phyloP scores from a whole-genome alignment of 176 grass and related monocot species.

The Eleusine coracana region DNA sequence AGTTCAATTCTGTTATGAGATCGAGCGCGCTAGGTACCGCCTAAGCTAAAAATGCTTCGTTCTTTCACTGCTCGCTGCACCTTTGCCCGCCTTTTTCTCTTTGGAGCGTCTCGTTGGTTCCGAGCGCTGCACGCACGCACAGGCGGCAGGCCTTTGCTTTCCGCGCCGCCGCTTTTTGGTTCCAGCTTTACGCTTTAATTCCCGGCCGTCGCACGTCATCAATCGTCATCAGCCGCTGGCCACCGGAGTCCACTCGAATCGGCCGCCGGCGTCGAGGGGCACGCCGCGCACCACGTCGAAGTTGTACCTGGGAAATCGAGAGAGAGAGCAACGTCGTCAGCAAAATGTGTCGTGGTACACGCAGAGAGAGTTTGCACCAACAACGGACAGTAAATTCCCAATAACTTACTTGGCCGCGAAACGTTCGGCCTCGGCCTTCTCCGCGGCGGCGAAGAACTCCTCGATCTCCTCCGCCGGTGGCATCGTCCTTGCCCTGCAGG shows the following conservation, averaged over 20 bases:
- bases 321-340: not conserved
- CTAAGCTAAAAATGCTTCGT: slow-evolving; percentile 24
- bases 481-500: slow-evolving; percentile 13
- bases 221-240: slow-evolving; percentile 8
- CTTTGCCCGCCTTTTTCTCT: not conserved
- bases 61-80: not conserved
- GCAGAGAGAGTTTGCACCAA: not conserved
- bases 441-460: slow-evolving; percentile 61
- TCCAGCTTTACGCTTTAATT: not conserved
- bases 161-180: not conserved
- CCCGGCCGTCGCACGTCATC: not conserved
- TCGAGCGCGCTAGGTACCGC: not conserved
- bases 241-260: slow-evolving; percentile 64
- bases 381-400: not conserved
- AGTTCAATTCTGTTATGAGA: not conserved
- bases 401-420: slow-evolving; percentile 64
- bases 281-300: slow-evolving; percentile 63
- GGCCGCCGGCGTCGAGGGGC: slow-evolving; percentile 62
- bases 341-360: not conserved
- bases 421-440: slow-evolving; percentile 57
- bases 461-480: slow-evolving; percentile 66
- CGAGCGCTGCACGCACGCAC: not conserved
- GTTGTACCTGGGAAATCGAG: slow-evolving; percentile 62
- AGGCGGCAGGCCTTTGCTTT: not conserved
- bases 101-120: not conserved